Evolutionary conservation across 805 yeast genomes (phyloP).

Genomic region (Yamadazyma nakazawae): DNA sequence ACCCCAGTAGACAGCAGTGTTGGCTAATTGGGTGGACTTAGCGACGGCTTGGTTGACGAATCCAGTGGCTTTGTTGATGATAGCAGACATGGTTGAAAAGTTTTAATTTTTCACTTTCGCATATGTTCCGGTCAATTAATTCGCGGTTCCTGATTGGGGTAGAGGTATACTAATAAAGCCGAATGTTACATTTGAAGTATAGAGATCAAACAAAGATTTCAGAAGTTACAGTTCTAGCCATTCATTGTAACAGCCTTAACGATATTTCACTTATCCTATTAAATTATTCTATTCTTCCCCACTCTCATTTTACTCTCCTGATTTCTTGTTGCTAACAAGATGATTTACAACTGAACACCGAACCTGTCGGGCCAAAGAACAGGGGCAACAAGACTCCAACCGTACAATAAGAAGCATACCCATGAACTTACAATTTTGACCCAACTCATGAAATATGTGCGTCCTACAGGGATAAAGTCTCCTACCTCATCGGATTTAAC

Average conservation of each 20-base stretch:
- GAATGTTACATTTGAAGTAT: no score
- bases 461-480: constrained; percentile 92
- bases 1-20: constrained; percentile 75
- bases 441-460: constrained; percentile 95
- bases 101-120: constrained; percentile 6
- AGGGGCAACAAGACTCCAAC: constrained; percentile 92
- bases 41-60: constrained; percentile 33
- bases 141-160: not conserved
- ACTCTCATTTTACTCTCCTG: no score
- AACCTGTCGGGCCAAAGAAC: constrained; percentile 88
- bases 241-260: no score
- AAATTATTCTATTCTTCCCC: not conserved
- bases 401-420: constrained; percentile 82
- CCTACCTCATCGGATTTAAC: constrained; percentile 82
- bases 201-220: no score
- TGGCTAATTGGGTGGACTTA: constrained; percentile 39
- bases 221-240: no score
- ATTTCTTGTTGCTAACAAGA: no score
- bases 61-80: constrained; percentile 39
- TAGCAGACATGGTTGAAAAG: constrained; percentile 37
- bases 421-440: constrained; percentile 89
- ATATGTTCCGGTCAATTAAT: constrained; percentile 1
- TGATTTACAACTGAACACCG: constrained; percentile 25
- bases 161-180: not conserved
- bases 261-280: not conserved